Conservation (phyloP, 1,139 yeast genomes). For the Candida sp. region DNA sequence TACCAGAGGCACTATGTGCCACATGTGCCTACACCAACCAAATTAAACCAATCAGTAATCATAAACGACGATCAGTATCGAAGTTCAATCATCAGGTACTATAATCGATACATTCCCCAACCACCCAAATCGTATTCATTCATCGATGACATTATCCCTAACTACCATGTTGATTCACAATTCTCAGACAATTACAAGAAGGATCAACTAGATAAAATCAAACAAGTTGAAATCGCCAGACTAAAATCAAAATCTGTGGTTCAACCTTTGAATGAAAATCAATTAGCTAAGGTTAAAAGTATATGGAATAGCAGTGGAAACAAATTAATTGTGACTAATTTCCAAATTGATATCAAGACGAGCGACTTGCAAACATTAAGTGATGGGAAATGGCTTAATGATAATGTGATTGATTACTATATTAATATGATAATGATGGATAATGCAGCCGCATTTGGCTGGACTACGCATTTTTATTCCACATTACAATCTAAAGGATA, state of each 20-base stretch:
- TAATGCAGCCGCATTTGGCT: slow-evolving; percentile 52
- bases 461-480: slow-evolving; percentile 87
- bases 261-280: slow-evolving; percentile 12
- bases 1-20: not conserved
- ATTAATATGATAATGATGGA: slow-evolving; percentile 51
- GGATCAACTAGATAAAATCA: slow-evolving; percentile 12
- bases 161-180: slow-evolving; percentile 11
- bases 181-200: slow-evolving; percentile 11
- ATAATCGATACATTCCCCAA: slow-evolving; percentile 10
- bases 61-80: slow-evolving; percentile 9
- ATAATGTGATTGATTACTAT: slow-evolving; percentile 83
- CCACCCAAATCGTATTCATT: slow-evolving; percentile 15
- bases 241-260: slow-evolving; percentile 10
- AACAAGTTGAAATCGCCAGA: slow-evolving; percentile 15
- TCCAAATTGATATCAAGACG: slow-evolving; percentile 56
- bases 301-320: slow-evolving; percentile 19
- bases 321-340: slow-evolving; percentile 18
- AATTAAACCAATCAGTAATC: not conserved
- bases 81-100: slow-evolving; percentile 14
- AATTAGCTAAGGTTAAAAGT: slow-evolving; percentile 17
- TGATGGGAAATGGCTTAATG: slow-evolving; percentile 84
- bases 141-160: slow-evolving; percentile 15
- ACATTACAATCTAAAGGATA: slow-evolving; percentile 73
- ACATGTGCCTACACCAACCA: not conserved
- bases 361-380: slow-evolving; percentile 70